Evolutionary conservation across 2,329 filamentous ascomycete species (phyloP), one percentile per base, ranked within the genome.

Genomic region (Penicillium sp.): DNA sequence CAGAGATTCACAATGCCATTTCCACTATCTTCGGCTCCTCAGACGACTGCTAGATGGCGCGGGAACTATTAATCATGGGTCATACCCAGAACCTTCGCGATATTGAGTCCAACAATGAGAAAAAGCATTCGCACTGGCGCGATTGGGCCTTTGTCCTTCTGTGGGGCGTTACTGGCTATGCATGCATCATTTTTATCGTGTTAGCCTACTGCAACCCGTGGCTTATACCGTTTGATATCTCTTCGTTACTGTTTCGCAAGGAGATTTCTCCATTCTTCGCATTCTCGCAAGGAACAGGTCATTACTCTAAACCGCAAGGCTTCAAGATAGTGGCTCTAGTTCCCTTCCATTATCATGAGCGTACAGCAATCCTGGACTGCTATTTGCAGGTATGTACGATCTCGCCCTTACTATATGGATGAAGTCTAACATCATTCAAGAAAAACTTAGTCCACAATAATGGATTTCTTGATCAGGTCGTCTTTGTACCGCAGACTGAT

Each of bases 401-500:
- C 7, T 10, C 21, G 2, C 2, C 19, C 13, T 19, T 13, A 19
- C 9, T 12, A 12, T 25, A 23, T 21, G 4, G 4, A 9, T 19
- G 9, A 13, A 23, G 8, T 36, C 44, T 61, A 38, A 63, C 4
- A 35, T 17, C 2, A 49, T 35, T 7, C 2, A 44, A 74, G 70
- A 70, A 69, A 61, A 79, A 79, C 47, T 63, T 79, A 10, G 71
- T 67, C 17, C 58, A 63, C 6, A 75, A 78, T 58, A 70, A 72
- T 53, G 77, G 77, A 6, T 71, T 76, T 36, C 67, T 79, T 9
- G 76, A 79, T 51, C 68, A 76, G 55, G 76, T 79, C 6, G 58
- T 74, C n/a, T 79, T 77, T 58, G 63, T 78, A n/a, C 73, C 74
- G 17, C 71, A 75, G 29, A 78, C 75, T 3, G 59, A 70, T 12